A percentile compares a stretch with the other conserved stretches of the same genome.
Evolutionary conservation across 2,329 filamentous ascomycete genomes (phyloP).

Genomic region (Fusarium vanettenii): DNA sequence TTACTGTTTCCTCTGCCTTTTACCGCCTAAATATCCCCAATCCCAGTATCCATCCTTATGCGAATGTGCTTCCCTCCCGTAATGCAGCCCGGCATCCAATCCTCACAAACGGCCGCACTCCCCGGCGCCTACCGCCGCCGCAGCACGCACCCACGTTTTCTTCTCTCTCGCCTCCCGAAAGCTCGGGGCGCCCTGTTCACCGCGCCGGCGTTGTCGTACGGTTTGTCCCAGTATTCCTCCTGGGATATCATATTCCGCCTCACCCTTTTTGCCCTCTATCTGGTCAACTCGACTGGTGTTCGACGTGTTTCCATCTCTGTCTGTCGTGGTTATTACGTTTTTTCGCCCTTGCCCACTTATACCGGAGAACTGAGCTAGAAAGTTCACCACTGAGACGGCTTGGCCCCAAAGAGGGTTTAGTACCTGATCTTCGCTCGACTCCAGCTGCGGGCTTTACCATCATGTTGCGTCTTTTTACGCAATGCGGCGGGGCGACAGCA

Average conservation of each 20-base stretch:
- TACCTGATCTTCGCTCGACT: conserved; percentile 34
- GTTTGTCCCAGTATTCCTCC: conserved; percentile 5
- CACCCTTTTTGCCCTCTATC: background rate
- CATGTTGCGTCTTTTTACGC: conserved; percentile 48
- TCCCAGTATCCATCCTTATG: conserved; percentile 1
- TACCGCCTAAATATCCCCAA: conserved; percentile 16
- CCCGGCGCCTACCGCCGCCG: conserved; percentile 10
- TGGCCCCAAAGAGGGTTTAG: conserved; percentile 29
- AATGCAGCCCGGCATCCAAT: conserved; percentile 1
- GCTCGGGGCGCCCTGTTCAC: conserved; percentile 30
- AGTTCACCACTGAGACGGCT: conserved; percentile 27
- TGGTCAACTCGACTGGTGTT: conserved; percentile 5
- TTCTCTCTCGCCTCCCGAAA: conserved; percentile 2
- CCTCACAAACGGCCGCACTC: conserved; percentile 7
- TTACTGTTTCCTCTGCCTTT: background rate
- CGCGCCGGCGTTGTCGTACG: conserved; percentile 25
- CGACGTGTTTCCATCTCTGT: conserved; percentile 25
- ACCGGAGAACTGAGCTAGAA: conserved; percentile 37
- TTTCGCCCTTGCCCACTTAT: conserved; percentile 24
- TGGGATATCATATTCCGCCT: background rate
- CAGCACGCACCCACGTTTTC: conserved; percentile 20
- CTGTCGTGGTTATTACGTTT: conserved; percentile 21
- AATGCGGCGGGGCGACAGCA: conserved; percentile 36
- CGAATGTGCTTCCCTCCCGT: background rate
- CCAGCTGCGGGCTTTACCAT: conserved; percentile 36